These are phyloP conservation scores for Apiospora hydei DNA, from an alignment of 2,329 filamentous ascomycete species.

Conservation along the genomic window DNA sequence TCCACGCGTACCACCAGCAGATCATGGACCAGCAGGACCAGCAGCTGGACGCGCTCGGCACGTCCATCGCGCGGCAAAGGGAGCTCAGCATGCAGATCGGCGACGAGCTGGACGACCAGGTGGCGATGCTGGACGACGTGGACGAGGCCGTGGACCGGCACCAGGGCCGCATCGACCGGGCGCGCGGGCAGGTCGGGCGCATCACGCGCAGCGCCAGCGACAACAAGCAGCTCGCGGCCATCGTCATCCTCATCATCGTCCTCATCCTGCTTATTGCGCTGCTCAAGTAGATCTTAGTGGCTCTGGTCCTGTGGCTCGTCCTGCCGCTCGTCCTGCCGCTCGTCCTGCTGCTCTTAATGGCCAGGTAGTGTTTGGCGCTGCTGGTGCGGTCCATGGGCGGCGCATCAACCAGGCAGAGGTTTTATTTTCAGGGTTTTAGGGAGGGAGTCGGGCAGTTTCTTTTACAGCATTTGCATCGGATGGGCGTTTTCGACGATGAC, in stretches of 20 bases:
- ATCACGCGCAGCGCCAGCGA: constrained; percentile 80
- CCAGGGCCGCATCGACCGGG: constrained; percentile 76
- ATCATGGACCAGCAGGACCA: constrained; percentile 91
- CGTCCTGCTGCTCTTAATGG: background rate
- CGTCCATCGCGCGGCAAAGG: constrained; percentile 85
- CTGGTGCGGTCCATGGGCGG: background rate
- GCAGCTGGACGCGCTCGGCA: constrained; percentile 87
- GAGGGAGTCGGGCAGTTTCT: background rate
- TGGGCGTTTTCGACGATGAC: background rate
- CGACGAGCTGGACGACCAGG: constrained; percentile 91
- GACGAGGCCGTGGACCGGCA: constrained; percentile 86
- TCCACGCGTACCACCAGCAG: constrained; percentile 83
- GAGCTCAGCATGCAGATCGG: constrained; percentile 96
- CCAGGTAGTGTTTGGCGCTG: background rate
- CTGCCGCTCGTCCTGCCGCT: background rate
- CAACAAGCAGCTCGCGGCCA: constrained; percentile 85
- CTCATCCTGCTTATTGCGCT: constrained; percentile 84
- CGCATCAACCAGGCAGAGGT: background rate
- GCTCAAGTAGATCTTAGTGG: constrained; percentile 58
- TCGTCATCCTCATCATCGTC: constrained; percentile 83
- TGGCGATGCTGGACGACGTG: constrained; percentile 87
- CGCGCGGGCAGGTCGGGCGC: constrained; percentile 73
- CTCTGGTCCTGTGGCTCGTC: background rate
- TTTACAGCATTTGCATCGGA: constrained; percentile 6
- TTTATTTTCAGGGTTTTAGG: background rate